Conservation (phyloP, 805 yeast genomes). For the Candida patagonica region DNA sequence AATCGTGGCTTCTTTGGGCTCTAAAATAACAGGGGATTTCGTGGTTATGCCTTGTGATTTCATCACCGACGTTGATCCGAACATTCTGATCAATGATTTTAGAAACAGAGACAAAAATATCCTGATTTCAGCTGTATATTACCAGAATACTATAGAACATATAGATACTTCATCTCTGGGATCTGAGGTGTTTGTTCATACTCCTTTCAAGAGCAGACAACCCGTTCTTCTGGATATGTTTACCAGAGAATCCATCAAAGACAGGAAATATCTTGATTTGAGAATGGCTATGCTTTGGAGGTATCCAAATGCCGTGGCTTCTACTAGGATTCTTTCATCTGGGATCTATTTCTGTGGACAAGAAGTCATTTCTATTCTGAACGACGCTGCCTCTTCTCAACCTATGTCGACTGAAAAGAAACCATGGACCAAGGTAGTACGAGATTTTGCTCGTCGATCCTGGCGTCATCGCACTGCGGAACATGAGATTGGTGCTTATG, state of each 20-base stretch:
- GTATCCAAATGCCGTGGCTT: conserved; percentile 67
- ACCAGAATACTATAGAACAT: conserved; percentile 62
- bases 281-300: conserved; percentile 89
- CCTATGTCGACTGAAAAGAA: conserved; percentile 4
- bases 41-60: conserved; percentile 93
- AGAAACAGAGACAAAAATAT: conserved; percentile 57
- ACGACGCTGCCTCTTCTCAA: conserved; percentile 24
- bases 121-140: conserved; percentile 63
- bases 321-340: conserved; percentile 67
- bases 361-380: conserved; percentile 44
- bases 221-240: conserved; percentile 59
- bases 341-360: conserved; percentile 58
- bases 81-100: conserved; percentile 73
- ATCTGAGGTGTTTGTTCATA: conserved; percentile 46
- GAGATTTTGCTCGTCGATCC: conserved; percentile 84
- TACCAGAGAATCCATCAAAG: conserved; percentile 57
- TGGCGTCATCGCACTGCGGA: conserved; percentile 65
- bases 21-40: conserved; percentile 37
- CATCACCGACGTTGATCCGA: conserved; percentile 86
- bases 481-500: conserved; percentile 60
- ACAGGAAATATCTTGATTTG: conserved; percentile 60
- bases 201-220: conserved; percentile 25
- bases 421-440: conserved; percentile 36
- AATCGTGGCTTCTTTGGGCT: conserved; percentile 9
- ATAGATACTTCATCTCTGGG: conserved; percentile 70